These are phyloP conservation scores for Cryptococcus sp. DNA, from an alignment of 1,284 basidiomycete genomes.

Conservation along the genomic window DNA sequence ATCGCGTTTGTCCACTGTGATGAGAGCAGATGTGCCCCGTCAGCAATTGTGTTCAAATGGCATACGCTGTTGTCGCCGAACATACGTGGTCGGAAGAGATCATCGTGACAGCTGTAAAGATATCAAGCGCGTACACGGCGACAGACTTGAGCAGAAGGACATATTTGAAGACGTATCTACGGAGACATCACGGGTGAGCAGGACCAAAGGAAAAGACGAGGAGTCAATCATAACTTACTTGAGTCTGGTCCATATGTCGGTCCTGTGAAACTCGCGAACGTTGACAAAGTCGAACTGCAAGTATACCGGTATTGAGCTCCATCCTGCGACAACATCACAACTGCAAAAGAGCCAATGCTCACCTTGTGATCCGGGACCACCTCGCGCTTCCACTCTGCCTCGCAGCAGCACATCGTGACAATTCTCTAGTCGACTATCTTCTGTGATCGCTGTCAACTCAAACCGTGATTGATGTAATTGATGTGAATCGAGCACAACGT, in stretches of 20 bases:
- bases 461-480: too few species aligned
- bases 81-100: slow-evolving; percentile 72
- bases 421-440: background rate
- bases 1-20: slow-evolving; percentile 82
- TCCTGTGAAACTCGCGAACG: slow-evolving; percentile 80
- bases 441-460: too few species aligned
- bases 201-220: background rate
- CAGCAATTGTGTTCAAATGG: background rate
- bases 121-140: slow-evolving; percentile 94
- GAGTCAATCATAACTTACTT: slow-evolving; percentile 61
- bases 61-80: background rate
- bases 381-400: slow-evolving; percentile 88
- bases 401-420: slow-evolving; percentile 54
- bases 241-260: slow-evolving; percentile 78
- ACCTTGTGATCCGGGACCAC: slow-evolving; percentile 98
- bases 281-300: slow-evolving; percentile 94
- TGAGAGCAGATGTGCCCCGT: background rate
- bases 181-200: background rate
- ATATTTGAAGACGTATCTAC: slow-evolving; percentile 87
- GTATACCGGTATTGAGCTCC: background rate
- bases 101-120: slow-evolving; percentile 96
- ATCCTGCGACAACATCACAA: background rate
- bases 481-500: too few species aligned
- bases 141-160: slow-evolving; percentile 90
- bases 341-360: slow-evolving; percentile 23